A percentile compares a stretch with the other conserved stretches of the same genome.
These are phyloP conservation scores for Rhizopogon vinicolor DNA, from an alignment of 768 basidiomycete genomes.

Conservation along the genomic window DNA sequence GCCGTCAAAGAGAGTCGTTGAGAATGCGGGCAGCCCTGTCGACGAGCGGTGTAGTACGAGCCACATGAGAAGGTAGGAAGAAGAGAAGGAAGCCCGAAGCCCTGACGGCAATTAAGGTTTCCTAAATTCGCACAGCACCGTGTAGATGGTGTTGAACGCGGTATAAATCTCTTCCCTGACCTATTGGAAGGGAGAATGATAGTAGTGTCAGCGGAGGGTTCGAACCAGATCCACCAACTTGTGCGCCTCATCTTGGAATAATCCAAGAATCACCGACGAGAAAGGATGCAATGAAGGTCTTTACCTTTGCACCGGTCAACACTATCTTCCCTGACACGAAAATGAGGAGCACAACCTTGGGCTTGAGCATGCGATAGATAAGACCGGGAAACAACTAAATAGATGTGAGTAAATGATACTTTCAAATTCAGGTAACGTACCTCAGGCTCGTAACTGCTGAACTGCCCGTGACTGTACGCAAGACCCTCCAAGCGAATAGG, in stretches of 20 bases:
- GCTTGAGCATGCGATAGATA: slow-evolving; percentile 99
- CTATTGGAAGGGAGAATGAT: slow-evolving; percentile 42
- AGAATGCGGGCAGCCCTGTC: slow-evolving; percentile 1
- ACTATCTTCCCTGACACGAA: slow-evolving; percentile 99
- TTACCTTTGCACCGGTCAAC: slow-evolving; percentile 97
- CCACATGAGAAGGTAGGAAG: background rate
- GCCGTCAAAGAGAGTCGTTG: background rate
- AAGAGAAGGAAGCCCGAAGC: background rate
- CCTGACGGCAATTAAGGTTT: slow-evolving; percentile 53
- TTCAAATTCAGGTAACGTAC: slow-evolving; percentile 38
- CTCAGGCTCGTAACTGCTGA: slow-evolving; percentile 97
- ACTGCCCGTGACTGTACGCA: slow-evolving; percentile 96
- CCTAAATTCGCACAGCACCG: slow-evolving; percentile 92
- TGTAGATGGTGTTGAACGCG: slow-evolving; percentile 99
- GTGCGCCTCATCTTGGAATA: slow-evolving; percentile 25
- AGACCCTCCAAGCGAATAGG: slow-evolving; percentile 97
- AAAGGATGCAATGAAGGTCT: slow-evolving; percentile 20
- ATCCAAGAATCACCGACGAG: slow-evolving; percentile 25
- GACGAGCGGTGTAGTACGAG: slow-evolving; percentile 1
- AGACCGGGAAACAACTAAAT: slow-evolving; percentile 93
- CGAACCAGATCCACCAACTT: slow-evolving; percentile 46
- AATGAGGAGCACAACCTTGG: slow-evolving; percentile 96
- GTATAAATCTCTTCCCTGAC: slow-evolving; percentile 99
- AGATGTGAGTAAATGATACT: background rate
- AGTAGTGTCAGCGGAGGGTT: slow-evolving; percentile 42